These are phyloP conservation scores for Linum usitatissimum DNA, from an alignment of 345 rosid species.

Conservation along the genomic window DNA sequence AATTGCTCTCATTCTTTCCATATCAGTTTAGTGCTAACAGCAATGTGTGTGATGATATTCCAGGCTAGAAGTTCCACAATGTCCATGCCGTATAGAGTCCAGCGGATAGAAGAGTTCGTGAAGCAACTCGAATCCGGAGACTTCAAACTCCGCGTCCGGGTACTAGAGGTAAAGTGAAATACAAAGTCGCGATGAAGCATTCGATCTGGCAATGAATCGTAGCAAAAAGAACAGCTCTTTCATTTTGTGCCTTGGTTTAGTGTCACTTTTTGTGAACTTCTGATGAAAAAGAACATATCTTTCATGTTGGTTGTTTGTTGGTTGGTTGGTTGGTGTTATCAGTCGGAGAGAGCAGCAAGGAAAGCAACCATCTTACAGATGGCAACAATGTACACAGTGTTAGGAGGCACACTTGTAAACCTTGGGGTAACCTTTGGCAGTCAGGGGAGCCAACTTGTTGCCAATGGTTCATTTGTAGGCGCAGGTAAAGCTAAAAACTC, in stretches of 20 bases:
- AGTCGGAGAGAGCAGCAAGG: conserved; percentile 90
- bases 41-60: conserved; percentile 6
- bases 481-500: conserved; percentile 46
- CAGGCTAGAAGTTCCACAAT: conserved; percentile 78
- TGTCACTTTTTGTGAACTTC: too few species aligned
- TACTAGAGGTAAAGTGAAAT: conserved; percentile 60
- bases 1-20: conserved; percentile 1
- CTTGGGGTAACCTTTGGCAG: conserved; percentile 60
- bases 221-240: too few species aligned
- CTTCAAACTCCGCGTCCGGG: conserved; percentile 81
- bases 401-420: conserved; percentile 71
- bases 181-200: too few species aligned
- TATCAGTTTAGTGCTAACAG: not conserved
- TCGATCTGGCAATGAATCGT: too few species aligned
- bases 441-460: conserved; percentile 60
- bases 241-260: too few species aligned
- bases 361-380: conserved; percentile 79
- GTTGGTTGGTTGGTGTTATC: conserved; percentile 4
- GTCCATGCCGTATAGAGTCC: conserved; percentile 81
- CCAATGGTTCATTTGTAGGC: conserved; percentile 64
- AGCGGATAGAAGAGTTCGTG: conserved; percentile 73
- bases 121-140: conserved; percentile 86
- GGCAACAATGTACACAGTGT: conserved; percentile 82
- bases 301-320: not conserved
- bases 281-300: not conserved